Base-by-base conservation (phyloP, 208 protist genomes). In the Acanthamoeba rhysodes region DNA sequence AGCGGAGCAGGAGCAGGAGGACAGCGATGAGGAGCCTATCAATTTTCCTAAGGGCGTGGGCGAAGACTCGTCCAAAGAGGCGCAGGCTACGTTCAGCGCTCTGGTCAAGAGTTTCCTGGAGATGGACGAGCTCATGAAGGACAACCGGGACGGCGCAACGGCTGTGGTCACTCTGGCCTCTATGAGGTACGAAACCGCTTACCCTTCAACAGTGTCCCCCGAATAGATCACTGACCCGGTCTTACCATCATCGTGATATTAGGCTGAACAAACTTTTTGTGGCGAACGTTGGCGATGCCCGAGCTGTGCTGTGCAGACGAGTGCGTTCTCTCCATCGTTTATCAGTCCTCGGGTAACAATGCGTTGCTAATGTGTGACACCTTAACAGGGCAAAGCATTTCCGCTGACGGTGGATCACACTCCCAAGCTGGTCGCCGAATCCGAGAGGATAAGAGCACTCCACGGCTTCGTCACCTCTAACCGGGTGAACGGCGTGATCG, bases 221-320 rank as follows among this genome's bases (percentile, higher is more conserved):
- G 55, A 59, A 18, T 18, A 59, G 59, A 24, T 66, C 0, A 29
- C 59, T 66, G 59, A 66, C 18, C 27, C 29, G n/a, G 22, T 12
- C 59, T 9, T 29, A 7, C 55, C 22, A 20, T 7, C 55, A 62
- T 27, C 55, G 55, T 62, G 14, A 14, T 27, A 5, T 66, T 66
- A 72, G 66, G 88, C 66, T 93, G 16, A n/a, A 93, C 62, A 94
- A 80, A 85, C 66, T 94, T 85, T 94, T 85, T 66, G 91, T 94
- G 74, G 91, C 91, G 9, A 94, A 94, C 70, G 91, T 94, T n/a
- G 91, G 91, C 32, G 91, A 94, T 34, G 91, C 91, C 45, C 10
- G 91, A 70, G 66, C 66, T 4, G 91, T 94, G 55, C 70, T 87
- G 18, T 87, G 91, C 20, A 48, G 57, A 66, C 64, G 59, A 32